These are phyloP conservation scores for Didymella sp. DNA, from an alignment of 2,329 filamentous ascomycete genomes.

Conservation along the genomic window DNA sequence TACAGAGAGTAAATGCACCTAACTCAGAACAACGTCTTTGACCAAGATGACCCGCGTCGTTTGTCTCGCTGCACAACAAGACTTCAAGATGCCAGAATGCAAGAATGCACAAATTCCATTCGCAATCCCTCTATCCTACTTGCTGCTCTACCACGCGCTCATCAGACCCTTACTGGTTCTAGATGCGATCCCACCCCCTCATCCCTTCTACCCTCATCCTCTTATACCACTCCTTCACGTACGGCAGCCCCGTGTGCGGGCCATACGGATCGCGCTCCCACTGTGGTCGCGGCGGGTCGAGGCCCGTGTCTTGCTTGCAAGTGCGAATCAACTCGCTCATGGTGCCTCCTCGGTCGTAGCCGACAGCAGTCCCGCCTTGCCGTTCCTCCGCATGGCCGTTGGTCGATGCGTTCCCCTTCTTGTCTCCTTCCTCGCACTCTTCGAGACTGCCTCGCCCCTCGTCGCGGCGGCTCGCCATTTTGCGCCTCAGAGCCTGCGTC, in stretches of 20 bases:
- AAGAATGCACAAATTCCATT: too few relatives aligned
- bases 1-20: too few relatives aligned
- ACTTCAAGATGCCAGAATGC: too few relatives aligned
- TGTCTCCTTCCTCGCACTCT: conserved; percentile 14
- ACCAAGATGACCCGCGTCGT: too few relatives aligned
- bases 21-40: too few relatives aligned
- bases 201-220: conserved; percentile 43
- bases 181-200: conserved; percentile 30
- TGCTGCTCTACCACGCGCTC: too few relatives aligned
- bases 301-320: conserved; percentile 54
- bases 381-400: background rate
- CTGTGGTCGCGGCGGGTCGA: conserved; percentile 52
- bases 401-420: conserved; percentile 10
- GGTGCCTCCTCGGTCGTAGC: conserved; percentile 55
- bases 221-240: conserved; percentile 56
- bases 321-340: conserved; percentile 49
- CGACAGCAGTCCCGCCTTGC: conserved; percentile 14
- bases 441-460: too few relatives aligned
- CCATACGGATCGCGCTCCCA: conserved; percentile 57
- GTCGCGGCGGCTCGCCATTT: conserved; percentile 39
- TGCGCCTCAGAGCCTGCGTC: conserved; percentile 47
- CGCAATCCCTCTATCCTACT: background rate
- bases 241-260: conserved; percentile 53
- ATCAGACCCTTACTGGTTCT: background rate
- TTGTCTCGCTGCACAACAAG: too few relatives aligned